Percentiles rank a stretch among this genome's conserved stretches.
These are phyloP conservation scores for Sporisorium graminicola DNA, from an alignment of 1,284 basidiomycete genomes.

Conservation along the genomic window DNA sequence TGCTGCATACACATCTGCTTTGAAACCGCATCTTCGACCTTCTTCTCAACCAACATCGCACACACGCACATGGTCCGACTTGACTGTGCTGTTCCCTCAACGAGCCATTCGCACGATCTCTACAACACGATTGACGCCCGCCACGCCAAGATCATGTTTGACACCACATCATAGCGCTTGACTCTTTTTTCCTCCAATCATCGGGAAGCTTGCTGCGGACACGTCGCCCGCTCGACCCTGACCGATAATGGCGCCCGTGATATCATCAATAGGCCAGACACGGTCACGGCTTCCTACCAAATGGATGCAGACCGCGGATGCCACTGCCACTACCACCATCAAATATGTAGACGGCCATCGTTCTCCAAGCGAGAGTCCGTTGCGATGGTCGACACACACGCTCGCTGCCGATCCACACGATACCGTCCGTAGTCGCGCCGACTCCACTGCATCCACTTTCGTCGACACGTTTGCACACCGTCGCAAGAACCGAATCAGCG, in stretches of 20 bases:
- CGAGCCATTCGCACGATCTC: too few species aligned
- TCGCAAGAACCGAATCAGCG: slow-evolving; percentile 45
- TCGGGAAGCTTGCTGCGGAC: not conserved
- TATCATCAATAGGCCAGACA: slow-evolving; percentile 28
- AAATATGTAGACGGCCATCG: slow-evolving; percentile 10
- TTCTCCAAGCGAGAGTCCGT: slow-evolving; percentile 6
- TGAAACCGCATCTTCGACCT: too few species aligned
- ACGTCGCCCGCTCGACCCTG: not conserved
- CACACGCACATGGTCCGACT: too few species aligned
- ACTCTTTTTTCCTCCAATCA: not conserved
- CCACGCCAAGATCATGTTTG: not conserved
- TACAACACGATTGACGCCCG: not conserved
- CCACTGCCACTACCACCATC: not conserved
- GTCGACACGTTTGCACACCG: slow-evolving; percentile 48
- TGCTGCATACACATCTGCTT: not conserved
- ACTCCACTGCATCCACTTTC: slow-evolving; percentile 38
- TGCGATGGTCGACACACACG: slow-evolving; percentile 37
- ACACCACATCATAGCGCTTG: not conserved
- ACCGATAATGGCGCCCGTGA: slow-evolving; percentile 30
- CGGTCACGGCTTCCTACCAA: slow-evolving; percentile 40
- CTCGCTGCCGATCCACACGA: slow-evolving; percentile 28
- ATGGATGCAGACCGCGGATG: slow-evolving; percentile 38
- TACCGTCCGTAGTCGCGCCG: slow-evolving; percentile 37
- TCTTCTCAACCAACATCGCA: not conserved
- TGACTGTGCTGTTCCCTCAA: too few species aligned